Base-by-base conservation (phyloP, 2,329 filamentous ascomycete genomes). In the Torrubiellomyces zombiae region DNA sequence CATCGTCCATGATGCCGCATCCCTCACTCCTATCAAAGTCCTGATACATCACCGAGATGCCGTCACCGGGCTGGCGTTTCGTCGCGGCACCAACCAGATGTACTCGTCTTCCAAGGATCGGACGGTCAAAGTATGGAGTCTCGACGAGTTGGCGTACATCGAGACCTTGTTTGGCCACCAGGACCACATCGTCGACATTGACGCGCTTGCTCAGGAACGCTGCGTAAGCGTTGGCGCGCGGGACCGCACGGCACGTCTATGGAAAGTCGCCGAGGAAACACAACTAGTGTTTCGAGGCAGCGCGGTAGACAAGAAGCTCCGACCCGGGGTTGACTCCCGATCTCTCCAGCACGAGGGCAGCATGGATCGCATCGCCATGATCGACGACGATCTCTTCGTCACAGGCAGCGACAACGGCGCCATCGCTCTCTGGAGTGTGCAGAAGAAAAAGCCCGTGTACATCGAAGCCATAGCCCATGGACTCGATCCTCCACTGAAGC, bases 101-200 rank as follows among this genome's bases (percentile, higher is more conserved):
- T 98, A 91, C 55, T 91, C 82, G 4, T 76, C 78, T 29, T 89
- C 81, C 27, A 79, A 76, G 42, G 89, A 98, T 51, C 71, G 89
- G 20, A 93, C 86, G 3, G 76, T 98, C 45, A 95, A 95, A 51
- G 77, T 91, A 16, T 98, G 86, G 82, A 86, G 77, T 37, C 58
- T 94, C 21, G 78, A 93, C 38, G 83, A 91, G 47, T 63, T 93
- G 32, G 82, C 86, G 22, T 98, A 95, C 43, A 70, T 94, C 16
- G 89, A 98, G 51, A 95, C 86, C 0, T 62, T 98, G 0, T 95
- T 94, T 44, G 89, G 89, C 21, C 89, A 98, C 53, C 86, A 94
- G 45, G 86, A 95, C 45, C 67, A 80, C 35, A 78, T 95, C 5
- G 63, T 86, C 18, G 80, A 83, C 42, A 69, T 98, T 27, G 78